Conservation (phyloP, 768 basidiomycete species). For the Pulveroboletus ravenelii region DNA sequence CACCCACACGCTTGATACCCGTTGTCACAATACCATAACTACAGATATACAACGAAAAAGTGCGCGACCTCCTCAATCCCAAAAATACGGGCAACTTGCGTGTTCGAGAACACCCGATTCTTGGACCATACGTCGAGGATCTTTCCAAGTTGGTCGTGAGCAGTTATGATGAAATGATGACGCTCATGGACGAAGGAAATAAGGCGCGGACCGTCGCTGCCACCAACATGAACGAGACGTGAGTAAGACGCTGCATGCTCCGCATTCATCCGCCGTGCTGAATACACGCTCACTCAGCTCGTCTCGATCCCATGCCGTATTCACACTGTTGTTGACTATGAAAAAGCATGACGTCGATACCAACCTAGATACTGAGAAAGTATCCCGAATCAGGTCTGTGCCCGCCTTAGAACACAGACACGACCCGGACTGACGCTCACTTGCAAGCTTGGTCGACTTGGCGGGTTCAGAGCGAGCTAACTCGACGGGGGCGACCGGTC, state of each 20-base stretch:
- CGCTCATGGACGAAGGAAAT: slow-evolving; percentile 99
- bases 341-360: slow-evolving; percentile 80
- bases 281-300: slow-evolving; percentile 46
- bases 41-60: slow-evolving; percentile 96
- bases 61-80: slow-evolving; percentile 94
- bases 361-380: slow-evolving; percentile 93
- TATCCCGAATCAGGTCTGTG: slow-evolving; percentile 88
- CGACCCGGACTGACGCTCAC: slow-evolving; percentile 9
- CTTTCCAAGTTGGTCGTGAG: slow-evolving; percentile 89
- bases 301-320: slow-evolving; percentile 96
- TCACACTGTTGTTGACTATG: slow-evolving; percentile 92
- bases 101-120: slow-evolving; percentile 93
- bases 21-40: neutral
- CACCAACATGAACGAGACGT: slow-evolving; percentile 99
- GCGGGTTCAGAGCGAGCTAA: slow-evolving; percentile 97
- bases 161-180: slow-evolving; percentile 96
- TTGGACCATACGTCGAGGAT: slow-evolving; percentile 98
- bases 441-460: slow-evolving; percentile 79
- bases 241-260: slow-evolving; percentile 25
- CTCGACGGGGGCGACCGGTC: slow-evolving; percentile 95
- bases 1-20: neutral
- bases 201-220: slow-evolving; percentile 98
- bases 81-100: slow-evolving; percentile 94
- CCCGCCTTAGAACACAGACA: neutral
- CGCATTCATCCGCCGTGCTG: neutral